A percentile compares a stretch with the other conserved stretches of the same genome.
Evolutionary conservation across 768 basidiomycete genomes (phyloP).

Genomic region (Amanita polypyramis): DNA sequence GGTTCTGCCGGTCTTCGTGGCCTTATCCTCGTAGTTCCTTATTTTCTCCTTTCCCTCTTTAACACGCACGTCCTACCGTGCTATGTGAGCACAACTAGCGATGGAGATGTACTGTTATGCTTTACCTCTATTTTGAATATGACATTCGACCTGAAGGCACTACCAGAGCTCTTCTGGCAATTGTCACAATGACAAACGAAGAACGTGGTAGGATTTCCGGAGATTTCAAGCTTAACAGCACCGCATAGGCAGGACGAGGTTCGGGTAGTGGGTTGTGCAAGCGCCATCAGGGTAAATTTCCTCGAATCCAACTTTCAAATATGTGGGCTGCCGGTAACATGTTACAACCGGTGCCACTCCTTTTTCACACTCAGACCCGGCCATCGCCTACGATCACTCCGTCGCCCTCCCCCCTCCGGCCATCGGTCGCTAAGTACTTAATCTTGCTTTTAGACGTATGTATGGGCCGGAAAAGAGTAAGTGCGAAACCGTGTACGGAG

Average conservation of each 20-base stretch:
- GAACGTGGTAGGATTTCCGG: slow-evolving; percentile 21
- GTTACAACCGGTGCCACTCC: too few species aligned
- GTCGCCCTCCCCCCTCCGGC: too few species aligned
- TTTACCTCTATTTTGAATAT: slow-evolving; percentile 20
- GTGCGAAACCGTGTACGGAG: too few species aligned
- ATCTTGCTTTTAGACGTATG: too few species aligned
- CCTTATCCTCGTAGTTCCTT: slow-evolving; percentile 15
- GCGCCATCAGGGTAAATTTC: too few species aligned
- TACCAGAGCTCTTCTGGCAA: slow-evolving; percentile 22
- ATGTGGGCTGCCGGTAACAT: too few species aligned
- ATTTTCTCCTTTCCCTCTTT: slow-evolving; percentile 16
- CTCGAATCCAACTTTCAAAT: too few species aligned
- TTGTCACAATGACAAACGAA: slow-evolving; percentile 23
- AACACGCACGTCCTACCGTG: slow-evolving; percentile 14
- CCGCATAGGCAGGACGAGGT: slow-evolving; percentile 20
- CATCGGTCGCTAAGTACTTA: too few species aligned
- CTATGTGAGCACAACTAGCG: background rate
- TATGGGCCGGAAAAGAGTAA: too few species aligned
- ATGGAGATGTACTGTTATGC: background rate
- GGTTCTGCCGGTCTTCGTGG: slow-evolving; percentile 17
- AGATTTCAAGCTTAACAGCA: slow-evolving; percentile 15
- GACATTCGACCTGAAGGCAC: slow-evolving; percentile 22
- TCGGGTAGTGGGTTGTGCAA: too few species aligned
- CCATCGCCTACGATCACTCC: too few species aligned
- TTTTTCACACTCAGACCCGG: too few species aligned